A percentile compares a stretch with the other conserved stretches of the same genome.
These are phyloP conservation scores for Warburgia ugandensis DNA, from an alignment of 164 flowering plant genomes.

Conservation along the genomic window DNA sequence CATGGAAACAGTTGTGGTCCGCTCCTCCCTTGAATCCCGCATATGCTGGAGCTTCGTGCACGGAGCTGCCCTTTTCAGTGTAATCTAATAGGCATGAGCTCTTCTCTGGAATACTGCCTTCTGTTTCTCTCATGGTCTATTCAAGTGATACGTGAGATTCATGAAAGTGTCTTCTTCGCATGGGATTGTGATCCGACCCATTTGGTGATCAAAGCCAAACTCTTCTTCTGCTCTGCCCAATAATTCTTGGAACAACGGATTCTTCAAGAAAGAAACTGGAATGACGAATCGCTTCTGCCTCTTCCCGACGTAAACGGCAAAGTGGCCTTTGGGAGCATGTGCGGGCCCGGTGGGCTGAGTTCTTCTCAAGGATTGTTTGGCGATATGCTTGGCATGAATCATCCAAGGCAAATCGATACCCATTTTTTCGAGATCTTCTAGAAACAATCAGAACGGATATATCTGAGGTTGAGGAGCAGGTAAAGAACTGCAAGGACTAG, in stretches of 20 bases:
- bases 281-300: slow-evolving; percentile 39
- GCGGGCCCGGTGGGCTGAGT: slow-evolving; percentile 8
- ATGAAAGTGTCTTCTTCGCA: slow-evolving; percentile 45
- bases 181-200: slow-evolving; percentile 43
- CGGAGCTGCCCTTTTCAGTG: too few relatives aligned
- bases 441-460: too few relatives aligned
- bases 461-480: too few relatives aligned
- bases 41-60: too few relatives aligned
- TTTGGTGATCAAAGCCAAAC: slow-evolving; percentile 45
- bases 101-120: neutral
- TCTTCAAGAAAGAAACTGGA: slow-evolving; percentile 34
- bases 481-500: too few relatives aligned
- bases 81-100: too few relatives aligned
- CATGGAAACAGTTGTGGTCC: too few relatives aligned
- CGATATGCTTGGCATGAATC: slow-evolving; percentile 5
- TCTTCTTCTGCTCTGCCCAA: slow-evolving; percentile 47
- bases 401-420: slow-evolving; percentile 2
- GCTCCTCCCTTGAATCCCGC: too few relatives aligned
- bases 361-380: neutral
- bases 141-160: slow-evolving; percentile 27
- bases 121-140: neutral
- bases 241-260: slow-evolving; percentile 34
- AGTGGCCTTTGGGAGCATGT: slow-evolving; percentile 48
- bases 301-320: slow-evolving; percentile 52
- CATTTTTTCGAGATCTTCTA: too few relatives aligned